These are phyloP conservation scores for Scutellaria baicalensis DNA, from an alignment of 257 asterid species.

Conservation along the genomic window DNA sequence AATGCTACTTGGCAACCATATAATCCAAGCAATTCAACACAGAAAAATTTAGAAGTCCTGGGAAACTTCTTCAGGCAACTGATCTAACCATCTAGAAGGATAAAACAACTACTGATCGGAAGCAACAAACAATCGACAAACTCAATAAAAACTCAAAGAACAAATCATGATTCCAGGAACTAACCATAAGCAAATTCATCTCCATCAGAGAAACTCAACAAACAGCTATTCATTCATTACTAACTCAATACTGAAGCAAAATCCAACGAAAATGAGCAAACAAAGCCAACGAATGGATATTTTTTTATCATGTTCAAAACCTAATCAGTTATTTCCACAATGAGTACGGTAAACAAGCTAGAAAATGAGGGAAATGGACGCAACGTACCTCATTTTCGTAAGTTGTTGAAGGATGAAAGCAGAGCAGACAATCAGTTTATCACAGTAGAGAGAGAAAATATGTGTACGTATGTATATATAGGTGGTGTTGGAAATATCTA, in stretches of 20 bases:
- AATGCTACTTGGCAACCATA: too few relatives aligned
- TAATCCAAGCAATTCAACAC: neutral
- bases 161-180: neutral
- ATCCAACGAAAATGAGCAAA: neutral
- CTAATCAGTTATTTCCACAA: neutral
- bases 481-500: slow-evolving; percentile 26
- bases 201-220: neutral
- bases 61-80: neutral
- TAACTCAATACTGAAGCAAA: neutral
- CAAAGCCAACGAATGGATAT: neutral
- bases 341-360: neutral
- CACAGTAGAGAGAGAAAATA: neutral
- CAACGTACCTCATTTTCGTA: slow-evolving; percentile 17
- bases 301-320: neutral
- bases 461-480: neutral
- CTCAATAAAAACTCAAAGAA: neutral
- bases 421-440: neutral
- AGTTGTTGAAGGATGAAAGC: neutral
- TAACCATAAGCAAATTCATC: neutral
- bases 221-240: neutral
- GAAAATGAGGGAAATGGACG: neutral
- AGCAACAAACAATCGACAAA: neutral
- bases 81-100: neutral
- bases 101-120: neutral
- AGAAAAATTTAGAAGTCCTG: neutral